A percentile compares a stretch with the other conserved stretches of the same genome.
Evolutionary conservation across 495 filamentous ascomycete species (phyloP).

Genomic region (Penicillium simplicissimum): DNA sequence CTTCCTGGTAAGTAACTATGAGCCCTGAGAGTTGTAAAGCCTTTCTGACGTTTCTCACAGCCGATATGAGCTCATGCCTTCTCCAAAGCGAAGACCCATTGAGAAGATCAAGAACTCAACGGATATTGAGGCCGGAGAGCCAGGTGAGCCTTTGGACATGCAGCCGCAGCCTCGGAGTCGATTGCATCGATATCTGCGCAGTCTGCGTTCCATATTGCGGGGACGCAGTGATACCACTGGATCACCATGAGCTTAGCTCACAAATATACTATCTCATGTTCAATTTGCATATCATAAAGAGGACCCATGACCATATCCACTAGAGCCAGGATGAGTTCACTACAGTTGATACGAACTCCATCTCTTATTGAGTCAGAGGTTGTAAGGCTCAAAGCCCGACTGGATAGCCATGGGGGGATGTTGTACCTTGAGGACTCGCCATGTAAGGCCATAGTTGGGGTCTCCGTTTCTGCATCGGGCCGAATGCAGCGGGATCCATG

Average conservation of each 20-base stretch:
- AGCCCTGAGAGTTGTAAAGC: neutral
- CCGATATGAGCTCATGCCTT: conserved; percentile 1
- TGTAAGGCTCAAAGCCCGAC: too few relatives aligned
- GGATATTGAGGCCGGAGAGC: neutral
- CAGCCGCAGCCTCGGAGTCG: neutral
- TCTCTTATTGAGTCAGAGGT: too few relatives aligned
- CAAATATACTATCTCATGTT: neutral
- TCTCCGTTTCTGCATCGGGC: conserved; percentile 3
- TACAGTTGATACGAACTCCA: too few relatives aligned
- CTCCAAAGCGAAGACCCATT: neutral
- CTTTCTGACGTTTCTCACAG: neutral
- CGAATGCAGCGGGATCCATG: conserved; percentile 6
- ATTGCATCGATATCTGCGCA: neutral
- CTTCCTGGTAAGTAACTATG: neutral
- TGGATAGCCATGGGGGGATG: too few relatives aligned
- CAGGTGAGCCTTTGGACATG: neutral
- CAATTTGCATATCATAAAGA: neutral
- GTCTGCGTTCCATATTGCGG: neutral
- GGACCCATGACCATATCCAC: neutral
- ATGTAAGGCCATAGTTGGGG: too few relatives aligned
- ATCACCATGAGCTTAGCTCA: neutral
- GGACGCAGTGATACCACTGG: neutral
- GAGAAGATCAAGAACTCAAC: neutral
- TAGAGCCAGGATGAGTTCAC: neutral
- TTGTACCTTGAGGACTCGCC: too few relatives aligned